Conservation (phyloP, 2,329 filamentous ascomycete genomes). For the Leptodontidium sp. region DNA sequence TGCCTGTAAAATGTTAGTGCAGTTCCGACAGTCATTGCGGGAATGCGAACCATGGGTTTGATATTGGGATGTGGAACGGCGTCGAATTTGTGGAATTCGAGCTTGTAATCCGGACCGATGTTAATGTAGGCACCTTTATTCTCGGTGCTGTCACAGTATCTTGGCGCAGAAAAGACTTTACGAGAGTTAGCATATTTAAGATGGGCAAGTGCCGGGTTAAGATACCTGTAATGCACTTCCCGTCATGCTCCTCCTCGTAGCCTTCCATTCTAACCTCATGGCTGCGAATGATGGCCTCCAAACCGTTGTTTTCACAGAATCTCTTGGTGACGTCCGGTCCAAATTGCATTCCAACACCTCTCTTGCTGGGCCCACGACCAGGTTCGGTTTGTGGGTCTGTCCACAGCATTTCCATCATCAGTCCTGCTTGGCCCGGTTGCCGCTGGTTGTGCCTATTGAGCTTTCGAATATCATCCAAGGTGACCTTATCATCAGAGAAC, state of each 20-base stretch:
- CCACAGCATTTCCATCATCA: constrained; percentile 99
- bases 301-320: constrained; percentile 95
- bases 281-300: constrained; percentile 94
- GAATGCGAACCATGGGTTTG: constrained; percentile 78
- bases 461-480: constrained; percentile 92
- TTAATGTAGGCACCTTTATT: constrained; percentile 99
- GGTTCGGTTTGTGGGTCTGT: constrained; percentile 90
- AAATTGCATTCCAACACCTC: constrained; percentile 95
- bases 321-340: constrained; percentile 94
- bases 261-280: constrained; percentile 99
- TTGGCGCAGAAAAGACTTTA: constrained; percentile 92
- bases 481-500: constrained; percentile 94
- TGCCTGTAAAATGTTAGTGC: constrained; percentile 59
- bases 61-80: constrained; percentile 96
- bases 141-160: constrained; percentile 96
- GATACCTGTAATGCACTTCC: constrained; percentile 88
- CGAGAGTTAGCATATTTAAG: constrained; percentile 31
- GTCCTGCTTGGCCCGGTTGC: constrained; percentile 88
- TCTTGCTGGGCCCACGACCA: constrained; percentile 92
- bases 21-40: background rate
- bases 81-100: constrained; percentile 92
- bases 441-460: constrained; percentile 89
- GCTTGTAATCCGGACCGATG: constrained; percentile 88
- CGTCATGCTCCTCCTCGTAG: constrained; percentile 98
- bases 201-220: background rate